Evolutionary conservation across 306 rosid genomes (phyloP).

Genomic region (Medicago arabica): DNA sequence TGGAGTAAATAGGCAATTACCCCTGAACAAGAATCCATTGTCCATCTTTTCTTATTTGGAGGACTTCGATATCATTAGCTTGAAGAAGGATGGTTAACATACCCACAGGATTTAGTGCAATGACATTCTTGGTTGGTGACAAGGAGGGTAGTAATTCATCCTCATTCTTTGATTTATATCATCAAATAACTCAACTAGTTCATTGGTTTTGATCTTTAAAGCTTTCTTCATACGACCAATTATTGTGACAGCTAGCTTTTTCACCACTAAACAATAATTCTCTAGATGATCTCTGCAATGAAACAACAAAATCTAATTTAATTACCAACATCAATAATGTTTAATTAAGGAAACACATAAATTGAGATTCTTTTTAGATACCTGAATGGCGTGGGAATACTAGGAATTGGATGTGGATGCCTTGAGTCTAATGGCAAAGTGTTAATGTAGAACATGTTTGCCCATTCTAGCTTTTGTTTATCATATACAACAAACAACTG

Average conservation of each 20-base stretch:
- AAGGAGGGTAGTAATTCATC: slow-evolving; percentile 49
- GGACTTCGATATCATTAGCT: slow-evolving; percentile 46
- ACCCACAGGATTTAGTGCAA: slow-evolving; percentile 38
- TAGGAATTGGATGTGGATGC: slow-evolving; percentile 27
- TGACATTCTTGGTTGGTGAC: slow-evolving; percentile 42
- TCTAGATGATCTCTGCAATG: slow-evolving; percentile 40
- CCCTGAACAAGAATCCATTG: slow-evolving; percentile 37
- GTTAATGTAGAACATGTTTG: slow-evolving; percentile 35
- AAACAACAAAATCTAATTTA: neutral
- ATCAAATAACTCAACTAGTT: slow-evolving; percentile 35
- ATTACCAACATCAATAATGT: neutral
- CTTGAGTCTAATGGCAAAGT: slow-evolving; percentile 25
- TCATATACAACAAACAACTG: slow-evolving; percentile 40
- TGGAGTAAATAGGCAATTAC: too few species aligned
- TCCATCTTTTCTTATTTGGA: slow-evolving; percentile 49
- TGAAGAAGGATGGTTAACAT: slow-evolving; percentile 45
- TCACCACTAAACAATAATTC: slow-evolving; percentile 36
- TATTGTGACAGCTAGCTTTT: slow-evolving; percentile 3
- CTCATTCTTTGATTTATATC: slow-evolving; percentile 37
- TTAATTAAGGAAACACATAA: neutral
- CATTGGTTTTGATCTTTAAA: slow-evolving; percentile 17
- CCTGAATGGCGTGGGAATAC: slow-evolving; percentile 43
- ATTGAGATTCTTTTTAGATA: neutral
- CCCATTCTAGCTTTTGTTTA: slow-evolving; percentile 44
- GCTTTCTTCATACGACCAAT: slow-evolving; percentile 40